Evolutionary conservation across 768 basidiomycete species (phyloP).

Genomic region (Cubamyces sp.): DNA sequence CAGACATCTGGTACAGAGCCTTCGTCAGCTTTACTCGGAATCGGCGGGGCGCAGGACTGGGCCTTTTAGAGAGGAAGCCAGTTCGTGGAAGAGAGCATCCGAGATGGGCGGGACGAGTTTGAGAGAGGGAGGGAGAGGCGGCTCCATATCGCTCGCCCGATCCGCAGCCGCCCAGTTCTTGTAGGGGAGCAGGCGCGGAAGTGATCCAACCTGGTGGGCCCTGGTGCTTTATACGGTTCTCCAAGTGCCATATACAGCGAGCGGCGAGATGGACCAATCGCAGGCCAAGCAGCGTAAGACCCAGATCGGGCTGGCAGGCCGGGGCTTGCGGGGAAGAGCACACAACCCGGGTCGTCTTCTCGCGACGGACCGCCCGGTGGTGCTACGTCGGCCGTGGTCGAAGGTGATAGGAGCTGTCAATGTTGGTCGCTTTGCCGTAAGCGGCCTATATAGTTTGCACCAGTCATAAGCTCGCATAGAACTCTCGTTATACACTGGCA

Average conservation of each 20-base stretch:
- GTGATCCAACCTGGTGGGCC: neutral
- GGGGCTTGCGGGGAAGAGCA: no score
- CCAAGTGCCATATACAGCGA: neutral
- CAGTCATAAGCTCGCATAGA: no score
- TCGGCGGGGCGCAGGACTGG: constrained; percentile 24
- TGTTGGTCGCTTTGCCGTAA: constrained; percentile 3
- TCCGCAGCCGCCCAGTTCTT: neutral
- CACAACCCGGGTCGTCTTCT: no score
- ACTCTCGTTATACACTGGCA: no score
- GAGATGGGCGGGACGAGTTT: constrained; percentile 1
- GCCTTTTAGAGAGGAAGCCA: constrained; percentile 25
- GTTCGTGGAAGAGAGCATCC: constrained; percentile 23
- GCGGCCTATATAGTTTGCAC: no score
- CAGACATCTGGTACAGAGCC: neutral
- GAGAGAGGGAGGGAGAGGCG: neutral
- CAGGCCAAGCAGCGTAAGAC: no score
- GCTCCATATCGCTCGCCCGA: constrained; percentile 2
- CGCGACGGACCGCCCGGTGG: no score
- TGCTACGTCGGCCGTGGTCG: neutral
- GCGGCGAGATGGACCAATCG: no score
- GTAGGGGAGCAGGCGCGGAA: neutral
- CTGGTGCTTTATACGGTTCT: neutral
- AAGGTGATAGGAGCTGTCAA: constrained; percentile 10
- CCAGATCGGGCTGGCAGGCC: no score
- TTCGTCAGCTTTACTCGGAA: constrained; percentile 18